Conservation (phyloP, 768 basidiomycete species). For the Termitomyces sp. region DNA sequence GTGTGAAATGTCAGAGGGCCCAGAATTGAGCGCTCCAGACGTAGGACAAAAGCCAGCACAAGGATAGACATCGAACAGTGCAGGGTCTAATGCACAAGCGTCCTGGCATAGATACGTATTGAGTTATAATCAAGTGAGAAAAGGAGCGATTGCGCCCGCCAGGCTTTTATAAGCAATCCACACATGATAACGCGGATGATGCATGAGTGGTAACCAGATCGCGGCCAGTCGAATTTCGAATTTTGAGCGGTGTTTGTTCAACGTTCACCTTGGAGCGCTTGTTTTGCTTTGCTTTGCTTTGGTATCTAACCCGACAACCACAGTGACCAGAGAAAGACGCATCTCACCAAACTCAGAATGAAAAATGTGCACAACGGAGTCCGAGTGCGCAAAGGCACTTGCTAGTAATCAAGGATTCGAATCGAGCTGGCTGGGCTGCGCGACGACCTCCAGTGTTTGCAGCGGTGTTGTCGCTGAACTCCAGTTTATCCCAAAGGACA, state of each 20-base stretch:
- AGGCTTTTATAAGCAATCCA: not conserved
- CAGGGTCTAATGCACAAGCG: not conserved
- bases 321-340: too few species aligned
- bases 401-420: conserved; percentile 22
- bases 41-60: not conserved
- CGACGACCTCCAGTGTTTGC: conserved; percentile 45
- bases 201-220: too few species aligned
- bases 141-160: not conserved
- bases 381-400: not conserved
- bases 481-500: conserved; percentile 73
- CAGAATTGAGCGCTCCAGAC: not conserved
- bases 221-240: too few species aligned
- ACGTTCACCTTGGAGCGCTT: too few species aligned
- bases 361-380: too few species aligned
- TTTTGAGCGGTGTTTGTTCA: too few species aligned
- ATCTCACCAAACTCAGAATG: too few species aligned
- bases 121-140: not conserved
- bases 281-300: too few species aligned
- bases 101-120: not conserved
- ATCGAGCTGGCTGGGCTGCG: conserved; percentile 73
- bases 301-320: too few species aligned
- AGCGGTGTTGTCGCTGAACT: conserved; percentile 35
- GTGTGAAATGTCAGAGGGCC: too few species aligned
- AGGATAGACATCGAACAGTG: not conserved
- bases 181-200: not conserved